A percentile compares a stretch with the other conserved stretches of the same genome.
These are phyloP conservation scores for Ceratobasidium sp. DNA, from an alignment of 1,284 basidiomycete species.

Conservation along the genomic window DNA sequence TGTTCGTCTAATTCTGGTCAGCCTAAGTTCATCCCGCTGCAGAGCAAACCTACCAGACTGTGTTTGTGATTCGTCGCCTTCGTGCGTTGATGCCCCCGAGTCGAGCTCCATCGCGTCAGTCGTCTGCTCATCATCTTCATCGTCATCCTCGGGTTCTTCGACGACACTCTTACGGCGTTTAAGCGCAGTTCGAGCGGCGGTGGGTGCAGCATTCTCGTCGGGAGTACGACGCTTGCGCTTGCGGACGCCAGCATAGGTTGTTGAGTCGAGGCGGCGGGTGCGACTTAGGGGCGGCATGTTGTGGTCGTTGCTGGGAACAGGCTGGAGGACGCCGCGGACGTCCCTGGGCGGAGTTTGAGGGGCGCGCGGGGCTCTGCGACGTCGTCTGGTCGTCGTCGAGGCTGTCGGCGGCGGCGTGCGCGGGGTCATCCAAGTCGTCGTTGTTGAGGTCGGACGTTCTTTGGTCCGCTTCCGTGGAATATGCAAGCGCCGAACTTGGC, in stretches of 20 bases:
- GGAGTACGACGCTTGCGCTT: conserved; percentile 34
- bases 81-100: conserved; percentile 35
- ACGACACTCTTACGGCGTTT: conserved; percentile 36
- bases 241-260: conserved; percentile 15
- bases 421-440: conserved; percentile 5
- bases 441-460: conserved; percentile 22
- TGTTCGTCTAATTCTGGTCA: conserved; percentile 47
- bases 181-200: conserved; percentile 12
- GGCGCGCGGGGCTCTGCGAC: conserved; percentile 7
- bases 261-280: conserved; percentile 31
- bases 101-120: conserved; percentile 41
- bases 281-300: conserved; percentile 38
- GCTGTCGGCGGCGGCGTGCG: conserved; percentile 2
- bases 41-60: conserved; percentile 32
- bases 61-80: conserved; percentile 27
- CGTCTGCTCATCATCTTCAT: conserved; percentile 9
- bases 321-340: conserved; percentile 20
- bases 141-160: conserved; percentile 10
- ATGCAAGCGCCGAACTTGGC: conserved; percentile 7
- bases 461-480: conserved; percentile 25
- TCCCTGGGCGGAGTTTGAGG: conserved; percentile 9
- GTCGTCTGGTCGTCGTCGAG: not conserved
- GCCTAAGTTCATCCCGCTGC: not conserved
- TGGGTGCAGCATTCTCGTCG: conserved; percentile 33
- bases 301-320: conserved; percentile 29